A percentile compares a stretch with the other conserved stretches of the same genome.
Conservation (phyloP, 176 grass and related monocot genomes). For the Triticum turgidum region DNA sequence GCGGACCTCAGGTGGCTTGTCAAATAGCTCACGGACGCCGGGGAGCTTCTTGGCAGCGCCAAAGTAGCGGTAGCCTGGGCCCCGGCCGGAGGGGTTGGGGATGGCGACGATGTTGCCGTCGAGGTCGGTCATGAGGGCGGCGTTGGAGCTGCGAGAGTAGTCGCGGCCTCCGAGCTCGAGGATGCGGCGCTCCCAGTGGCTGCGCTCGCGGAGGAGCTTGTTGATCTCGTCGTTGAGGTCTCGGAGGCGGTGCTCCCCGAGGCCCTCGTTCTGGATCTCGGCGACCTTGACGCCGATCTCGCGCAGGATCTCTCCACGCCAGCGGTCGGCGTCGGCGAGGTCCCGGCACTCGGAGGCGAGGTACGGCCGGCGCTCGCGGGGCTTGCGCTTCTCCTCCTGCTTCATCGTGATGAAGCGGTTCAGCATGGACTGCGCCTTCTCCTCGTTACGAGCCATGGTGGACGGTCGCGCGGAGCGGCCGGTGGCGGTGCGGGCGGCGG, state of each 20-base stretch:
- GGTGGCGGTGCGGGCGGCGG: conserved; percentile 29
- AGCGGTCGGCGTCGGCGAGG: conserved; percentile 86
- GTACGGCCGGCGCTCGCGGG: conserved; percentile 89
- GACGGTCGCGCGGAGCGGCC: not conserved
- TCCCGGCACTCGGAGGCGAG: conserved; percentile 95
- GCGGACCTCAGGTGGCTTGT: conserved; percentile 81
- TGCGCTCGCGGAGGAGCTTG: conserved; percentile 92
- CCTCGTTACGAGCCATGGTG: conserved; percentile 93
- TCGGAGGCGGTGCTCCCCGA: conserved; percentile 90
- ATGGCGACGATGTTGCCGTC: conserved; percentile 94
- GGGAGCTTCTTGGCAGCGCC: conserved; percentile 96
- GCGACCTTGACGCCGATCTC: conserved; percentile 95
- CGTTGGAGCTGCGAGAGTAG: conserved; percentile 61
- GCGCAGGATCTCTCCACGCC: conserved; percentile 93
- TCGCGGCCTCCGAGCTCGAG: conserved; percentile 81
- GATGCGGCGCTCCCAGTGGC: conserved; percentile 96
- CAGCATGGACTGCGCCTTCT: conserved; percentile 98
- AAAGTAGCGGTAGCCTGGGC: conserved; percentile 94
- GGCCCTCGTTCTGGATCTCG: conserved; percentile 98
- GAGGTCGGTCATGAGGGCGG: conserved; percentile 88
- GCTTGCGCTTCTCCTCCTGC: conserved; percentile 97
- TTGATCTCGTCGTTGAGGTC: conserved; percentile 99
- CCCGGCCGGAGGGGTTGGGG: conserved; percentile 83
- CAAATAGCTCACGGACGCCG: conserved; percentile 87
- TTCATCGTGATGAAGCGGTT: conserved; percentile 99